Percentiles rank a stretch among this genome's conserved stretches.
Evolutionary conservation across 768 basidiomycete genomes (phyloP).

Genomic region (Naganishia vishniacii): DNA sequence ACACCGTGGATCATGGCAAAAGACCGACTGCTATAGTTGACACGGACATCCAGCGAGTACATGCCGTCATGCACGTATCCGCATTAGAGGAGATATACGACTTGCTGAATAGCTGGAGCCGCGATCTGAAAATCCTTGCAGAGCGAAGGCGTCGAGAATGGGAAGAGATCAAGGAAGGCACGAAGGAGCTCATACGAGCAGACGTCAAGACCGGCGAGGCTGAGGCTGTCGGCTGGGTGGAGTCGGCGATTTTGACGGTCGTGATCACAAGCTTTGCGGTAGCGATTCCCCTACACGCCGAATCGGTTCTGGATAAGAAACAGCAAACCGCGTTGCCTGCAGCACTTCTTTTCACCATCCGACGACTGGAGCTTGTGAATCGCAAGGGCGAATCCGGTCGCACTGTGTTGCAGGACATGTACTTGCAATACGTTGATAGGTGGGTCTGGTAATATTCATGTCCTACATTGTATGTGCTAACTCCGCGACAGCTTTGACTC

Average conservation of each 20-base stretch:
- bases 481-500: slow-evolving; percentile 66
- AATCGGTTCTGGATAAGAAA: slow-evolving; percentile 40
- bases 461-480: neutral
- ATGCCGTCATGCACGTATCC: slow-evolving; percentile 90
- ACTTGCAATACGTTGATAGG: slow-evolving; percentile 81
- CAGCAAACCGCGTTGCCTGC: slow-evolving; percentile 50
- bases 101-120: slow-evolving; percentile 52
- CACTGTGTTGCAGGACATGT: slow-evolving; percentile 65
- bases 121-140: slow-evolving; percentile 67
- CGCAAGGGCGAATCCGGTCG: slow-evolving; percentile 73
- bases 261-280: slow-evolving; percentile 65
- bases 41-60: slow-evolving; percentile 51
- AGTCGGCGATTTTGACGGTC: slow-evolving; percentile 45
- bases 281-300: slow-evolving; percentile 74
- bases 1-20: slow-evolving; percentile 3
- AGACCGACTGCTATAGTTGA: slow-evolving; percentile 20
- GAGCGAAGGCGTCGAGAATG: slow-evolving; percentile 73
- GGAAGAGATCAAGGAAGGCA: slow-evolving; percentile 75
- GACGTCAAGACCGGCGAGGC: slow-evolving; percentile 51
- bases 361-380: slow-evolving; percentile 65
- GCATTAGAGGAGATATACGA: slow-evolving; percentile 87
- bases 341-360: slow-evolving; percentile 81
- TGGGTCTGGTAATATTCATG: slow-evolving; percentile 1
- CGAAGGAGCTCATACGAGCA: slow-evolving; percentile 62
- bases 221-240: slow-evolving; percentile 46